Evolutionary conservation across 345 rosid genomes (phyloP).

Genomic region (Acer saccharum): DNA sequence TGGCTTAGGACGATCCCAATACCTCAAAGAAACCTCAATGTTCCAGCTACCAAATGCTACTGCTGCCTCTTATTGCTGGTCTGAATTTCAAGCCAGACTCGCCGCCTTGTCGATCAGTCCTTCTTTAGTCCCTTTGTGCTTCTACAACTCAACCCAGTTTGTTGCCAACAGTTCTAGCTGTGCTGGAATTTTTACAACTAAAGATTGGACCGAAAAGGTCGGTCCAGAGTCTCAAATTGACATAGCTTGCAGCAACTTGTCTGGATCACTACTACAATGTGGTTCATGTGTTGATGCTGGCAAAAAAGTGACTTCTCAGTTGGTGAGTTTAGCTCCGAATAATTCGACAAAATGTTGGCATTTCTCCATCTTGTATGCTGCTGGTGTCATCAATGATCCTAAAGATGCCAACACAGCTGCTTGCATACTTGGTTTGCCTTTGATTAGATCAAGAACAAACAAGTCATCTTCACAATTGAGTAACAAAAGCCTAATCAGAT

Average conservation of each 20-base stretch:
- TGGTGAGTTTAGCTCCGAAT: conserved; percentile 32
- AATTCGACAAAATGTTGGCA: conserved; percentile 44
- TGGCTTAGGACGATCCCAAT: conserved; percentile 54
- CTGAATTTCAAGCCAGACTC: conserved; percentile 39
- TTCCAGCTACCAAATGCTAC: conserved; percentile 42
- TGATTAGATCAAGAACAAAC: conserved; percentile 14
- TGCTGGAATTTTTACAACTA: conserved; percentile 37
- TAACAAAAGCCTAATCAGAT: conserved; percentile 15
- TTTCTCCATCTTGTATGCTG: conserved; percentile 46
- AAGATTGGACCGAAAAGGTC: conserved; percentile 48
- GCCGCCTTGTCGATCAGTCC: conserved; percentile 32
- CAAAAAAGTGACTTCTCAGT: conserved; percentile 32
- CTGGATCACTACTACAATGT: conserved; percentile 37
- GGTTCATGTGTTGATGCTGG: conserved; percentile 59
- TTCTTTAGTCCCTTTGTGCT: conserved; percentile 44
- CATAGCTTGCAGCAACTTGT: conserved; percentile 41
- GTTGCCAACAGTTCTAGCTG: conserved; percentile 42
- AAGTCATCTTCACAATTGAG: conserved; percentile 12
- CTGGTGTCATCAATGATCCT: conserved; percentile 55
- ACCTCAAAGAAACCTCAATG: conserved; percentile 48
- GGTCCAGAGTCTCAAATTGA: conserved; percentile 38
- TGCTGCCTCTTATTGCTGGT: conserved; percentile 42
- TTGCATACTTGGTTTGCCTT: conserved; percentile 53
- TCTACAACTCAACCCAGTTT: conserved; percentile 36
- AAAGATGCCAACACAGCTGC: conserved; percentile 35